Evolutionary conservation across 1,284 basidiomycete genomes (phyloP).

Genomic region (Moesziomyces aphidis): DNA sequence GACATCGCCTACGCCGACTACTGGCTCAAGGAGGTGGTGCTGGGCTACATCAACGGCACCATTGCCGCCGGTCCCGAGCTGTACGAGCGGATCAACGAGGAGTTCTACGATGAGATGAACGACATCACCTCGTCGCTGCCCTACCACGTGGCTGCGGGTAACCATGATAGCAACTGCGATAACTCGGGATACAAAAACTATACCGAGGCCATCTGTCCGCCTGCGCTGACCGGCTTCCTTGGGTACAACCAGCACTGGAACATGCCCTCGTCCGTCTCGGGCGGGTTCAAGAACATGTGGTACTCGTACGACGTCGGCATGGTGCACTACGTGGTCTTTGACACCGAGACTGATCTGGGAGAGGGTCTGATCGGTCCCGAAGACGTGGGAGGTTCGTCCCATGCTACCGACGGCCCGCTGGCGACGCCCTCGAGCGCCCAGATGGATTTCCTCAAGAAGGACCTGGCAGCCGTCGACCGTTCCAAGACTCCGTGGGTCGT

Average conservation of each 20-base stretch:
- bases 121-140: conserved; percentile 52
- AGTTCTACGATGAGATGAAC: conserved; percentile 64
- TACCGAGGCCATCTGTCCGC: conserved; percentile 27
- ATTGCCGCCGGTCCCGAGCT: conserved; percentile 50
- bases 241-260: conserved; percentile 35
- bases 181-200: conserved; percentile 30
- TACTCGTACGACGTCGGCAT: conserved; percentile 39
- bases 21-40: conserved; percentile 55
- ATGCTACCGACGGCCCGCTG: conserved; percentile 15
- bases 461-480: conserved; percentile 66
- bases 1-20: conserved; percentile 67
- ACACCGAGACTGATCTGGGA: conserved; percentile 49
- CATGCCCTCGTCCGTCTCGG: conserved; percentile 27
- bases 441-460: conserved; percentile 50
- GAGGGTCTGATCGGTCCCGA: conserved; percentile 30
- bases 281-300: conserved; percentile 25
- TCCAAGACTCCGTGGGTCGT: conserved; percentile 68
- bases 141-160: conserved; percentile 54
- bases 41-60: conserved; percentile 39
- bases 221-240: conserved; percentile 39
- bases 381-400: conserved; percentile 25
- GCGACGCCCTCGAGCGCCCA: conserved; percentile 12
- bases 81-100: conserved; percentile 65
- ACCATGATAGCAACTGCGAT: conserved; percentile 48
- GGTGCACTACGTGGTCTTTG: conserved; percentile 39